These are phyloP conservation scores for Parmelia sp. DNA, from an alignment of 495 filamentous ascomycete genomes.

Conservation along the genomic window DNA sequence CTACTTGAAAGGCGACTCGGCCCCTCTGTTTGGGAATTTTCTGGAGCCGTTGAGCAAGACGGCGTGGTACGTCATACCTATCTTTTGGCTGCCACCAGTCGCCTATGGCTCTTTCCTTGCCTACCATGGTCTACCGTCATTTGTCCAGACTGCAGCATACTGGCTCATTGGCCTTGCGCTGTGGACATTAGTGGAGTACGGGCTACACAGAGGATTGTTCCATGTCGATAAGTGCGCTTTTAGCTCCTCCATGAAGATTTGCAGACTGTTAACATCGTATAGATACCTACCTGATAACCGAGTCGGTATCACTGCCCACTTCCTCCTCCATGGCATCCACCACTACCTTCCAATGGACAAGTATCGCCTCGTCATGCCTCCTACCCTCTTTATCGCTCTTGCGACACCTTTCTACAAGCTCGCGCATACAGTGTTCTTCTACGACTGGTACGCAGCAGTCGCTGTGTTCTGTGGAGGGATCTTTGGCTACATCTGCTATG, in stretches of 20 bases:
- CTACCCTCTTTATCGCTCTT: conserved; percentile 75
- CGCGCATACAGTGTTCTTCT: conserved; percentile 76
- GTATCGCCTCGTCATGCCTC: conserved; percentile 95
- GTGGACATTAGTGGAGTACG: conserved; percentile 90
- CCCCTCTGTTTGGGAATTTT: conserved; percentile 96
- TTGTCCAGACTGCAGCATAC: conserved; percentile 42
- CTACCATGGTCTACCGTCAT: conserved; percentile 47
- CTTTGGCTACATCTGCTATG: conserved; percentile 94
- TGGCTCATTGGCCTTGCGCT: conserved; percentile 61
- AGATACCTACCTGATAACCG: conserved; percentile 90
- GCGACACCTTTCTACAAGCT: conserved; percentile 91
- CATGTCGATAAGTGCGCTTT: conserved; percentile 76
- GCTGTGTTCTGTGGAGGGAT: conserved; percentile 82
- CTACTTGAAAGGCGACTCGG: conserved; percentile 86
- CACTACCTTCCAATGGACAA: conserved; percentile 99
- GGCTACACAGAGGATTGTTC: conserved; percentile 86
- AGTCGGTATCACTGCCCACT: conserved; percentile 81
- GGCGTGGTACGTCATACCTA: conserved; percentile 83
- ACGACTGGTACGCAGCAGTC: conserved; percentile 73
- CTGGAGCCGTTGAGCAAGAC: conserved; percentile 92
- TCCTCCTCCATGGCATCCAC: conserved; percentile 93
- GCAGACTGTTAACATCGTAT: conserved; percentile 9
- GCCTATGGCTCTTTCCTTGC: conserved; percentile 67
- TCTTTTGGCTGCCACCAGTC: conserved; percentile 79
- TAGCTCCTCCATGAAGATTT: not conserved